phyloP scores from a whole-genome alignment of 1,284 basidiomycete genomes.

The Lentinus polychrous region DNA sequence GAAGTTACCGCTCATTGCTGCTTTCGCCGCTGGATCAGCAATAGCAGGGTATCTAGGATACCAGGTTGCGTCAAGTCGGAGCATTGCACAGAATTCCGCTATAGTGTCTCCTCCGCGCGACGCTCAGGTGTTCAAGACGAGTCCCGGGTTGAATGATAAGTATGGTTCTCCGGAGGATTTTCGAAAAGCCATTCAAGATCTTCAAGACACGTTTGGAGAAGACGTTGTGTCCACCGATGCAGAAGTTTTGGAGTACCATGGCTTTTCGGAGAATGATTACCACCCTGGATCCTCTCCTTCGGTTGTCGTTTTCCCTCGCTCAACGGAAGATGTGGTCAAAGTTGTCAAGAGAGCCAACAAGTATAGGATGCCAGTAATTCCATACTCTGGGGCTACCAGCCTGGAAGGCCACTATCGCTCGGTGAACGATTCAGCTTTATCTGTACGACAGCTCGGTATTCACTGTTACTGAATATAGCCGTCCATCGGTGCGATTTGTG shows the following conservation, averaged over 20 bases:
- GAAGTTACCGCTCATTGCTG: too few species aligned
- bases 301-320: slow-evolving; percentile 47
- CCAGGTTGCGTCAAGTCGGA: too few species aligned
- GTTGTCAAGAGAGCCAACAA: slow-evolving; percentile 53
- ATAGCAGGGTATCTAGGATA: too few species aligned
- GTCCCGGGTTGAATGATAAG: slow-evolving; percentile 16
- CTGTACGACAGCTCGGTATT: not conserved
- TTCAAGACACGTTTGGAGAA: slow-evolving; percentile 32
- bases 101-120: not conserved
- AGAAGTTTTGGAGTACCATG: slow-evolving; percentile 48
- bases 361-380: slow-evolving; percentile 48
- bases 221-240: slow-evolving; percentile 46
- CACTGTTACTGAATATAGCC: slow-evolving; percentile 13
- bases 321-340: slow-evolving; percentile 55
- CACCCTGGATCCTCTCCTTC: slow-evolving; percentile 55
- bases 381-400: slow-evolving; percentile 61
- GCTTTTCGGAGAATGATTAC: slow-evolving; percentile 51
- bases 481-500: slow-evolving; percentile 25
- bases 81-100: too few species aligned
- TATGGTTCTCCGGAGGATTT: slow-evolving; percentile 50
- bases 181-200: slow-evolving; percentile 40
- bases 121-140: not conserved
- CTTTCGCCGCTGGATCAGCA: too few species aligned
- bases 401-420: slow-evolving; percentile 56
- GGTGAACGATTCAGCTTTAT: slow-evolving; percentile 30